Base-by-base conservation (phyloP, 495 filamentous ascomycete species). In the Apodospora peruviana region DNA sequence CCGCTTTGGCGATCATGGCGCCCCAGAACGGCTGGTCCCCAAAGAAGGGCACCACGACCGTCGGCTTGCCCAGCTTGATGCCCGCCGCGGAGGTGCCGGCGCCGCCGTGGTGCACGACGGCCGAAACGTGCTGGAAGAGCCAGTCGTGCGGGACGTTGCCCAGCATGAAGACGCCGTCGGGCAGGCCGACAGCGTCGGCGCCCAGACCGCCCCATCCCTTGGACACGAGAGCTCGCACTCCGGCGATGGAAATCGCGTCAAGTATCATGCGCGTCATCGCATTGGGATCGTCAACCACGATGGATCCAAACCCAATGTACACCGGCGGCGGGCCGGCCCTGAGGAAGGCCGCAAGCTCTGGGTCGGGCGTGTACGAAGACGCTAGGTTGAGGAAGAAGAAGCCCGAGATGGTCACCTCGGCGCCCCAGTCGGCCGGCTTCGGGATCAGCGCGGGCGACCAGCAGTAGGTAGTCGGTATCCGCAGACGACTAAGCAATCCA, bases 11-110 rank as follows among this genome's bases (percentile, higher is more conserved):
- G 18, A 91, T 78, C 75, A 91, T 87, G 1, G 77, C 68, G 16
- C 87, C 88, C 88, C 88, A 91, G 51, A 90, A 91, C 1, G 85
- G 83, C 58, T 91, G 87, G 47, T 91, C 88, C 4, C 88, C 88
- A 56, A 93, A 91, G 68, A 93, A 93, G 0, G 88, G 88, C 8
- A 93, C 80, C 20, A 93, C 75, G 1, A 87, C 75, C 0, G 88
- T 91, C 3, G 88, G 87, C 29, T 78, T 76, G 1, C 83, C 86
- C 0, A 74, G 65, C 2, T 80, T 72, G 40, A 93, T 80, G 4
- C 88, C 87, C 2, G 81, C 82, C 2, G 88, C 88, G 9, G 85
- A 90, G 9, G 88, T 91, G 22, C 88, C 88, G 5, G 88, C 88
- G 24, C 88, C 88, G 27, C 88, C 88, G 51, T 91, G 88, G 47